Evolutionary conservation across 129 eudicot genomes (phyloP), one percentile per base, ranked within the genome.

Genomic region (Deinandra increscens): DNA sequence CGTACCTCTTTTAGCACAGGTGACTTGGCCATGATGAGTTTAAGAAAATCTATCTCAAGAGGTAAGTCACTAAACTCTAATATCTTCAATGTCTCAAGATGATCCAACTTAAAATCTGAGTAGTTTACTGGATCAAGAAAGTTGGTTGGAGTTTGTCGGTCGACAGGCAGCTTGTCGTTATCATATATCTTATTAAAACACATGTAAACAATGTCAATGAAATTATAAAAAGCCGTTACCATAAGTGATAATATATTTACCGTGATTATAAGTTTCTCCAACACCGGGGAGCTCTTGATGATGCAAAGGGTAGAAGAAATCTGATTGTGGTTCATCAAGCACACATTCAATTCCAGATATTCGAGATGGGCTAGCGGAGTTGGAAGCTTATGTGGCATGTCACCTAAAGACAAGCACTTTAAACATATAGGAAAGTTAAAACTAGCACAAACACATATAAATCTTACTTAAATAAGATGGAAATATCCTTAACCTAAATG

Each of bases 1-100:
- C 23, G 13, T 33, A 41, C 48, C 7, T 50, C 34, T 71, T 49
- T 26, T 13, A 73, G 70, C 19, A 34, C 15, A 2, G 44, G 71
- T 37, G 78, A 63, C 23, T 73, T 62, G 3, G 62, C 71, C 78
- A 63, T 50, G 63, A 63, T 18, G 39, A 73, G 64, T 44, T 73
- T 63, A 41, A 73, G 42, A 64, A 64, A 74, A 12, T 51, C 71
- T 55, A 64, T 29, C 53, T 53, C 71, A 9, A 13, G 34, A 11
- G 12, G 34, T 3, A 3, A 3, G 58, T 66, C 34, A 15, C 17
- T 9, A 2, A 64, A 53, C 8, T 2, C 2, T 53, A 7, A 0
- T 1, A 74, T 64, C 72, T 23, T 12, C 34, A 74, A 18, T 11
- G 23, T 6, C 50, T 19, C 4, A 29, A 74, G 72, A 39, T 29